Evolutionary conservation across 345 rosid species (phyloP).

Genomic region (Acer yangbiense): DNA sequence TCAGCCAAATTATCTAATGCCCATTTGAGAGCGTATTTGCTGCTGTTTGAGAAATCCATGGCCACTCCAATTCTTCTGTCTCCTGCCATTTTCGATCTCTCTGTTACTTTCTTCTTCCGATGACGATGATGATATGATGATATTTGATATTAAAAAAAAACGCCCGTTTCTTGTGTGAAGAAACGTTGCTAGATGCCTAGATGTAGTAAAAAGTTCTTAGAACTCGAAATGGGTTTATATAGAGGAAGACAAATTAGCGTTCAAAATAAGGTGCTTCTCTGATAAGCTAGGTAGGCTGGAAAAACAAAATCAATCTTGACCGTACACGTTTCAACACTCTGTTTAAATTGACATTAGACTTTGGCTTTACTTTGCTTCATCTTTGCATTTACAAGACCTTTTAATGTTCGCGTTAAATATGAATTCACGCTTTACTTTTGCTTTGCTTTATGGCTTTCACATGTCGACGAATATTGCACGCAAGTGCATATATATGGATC

Average conservation of each 20-base stretch:
- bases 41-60: constrained; percentile 90
- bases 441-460: neutral
- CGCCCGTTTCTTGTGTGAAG: neutral
- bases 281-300: neutral
- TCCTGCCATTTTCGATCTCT: constrained; percentile 46
- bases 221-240: neutral
- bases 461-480: neutral
- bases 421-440: neutral
- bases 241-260: neutral
- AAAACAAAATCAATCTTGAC: neutral
- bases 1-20: constrained; percentile 77
- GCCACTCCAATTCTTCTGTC: constrained; percentile 81
- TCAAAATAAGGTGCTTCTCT: neutral
- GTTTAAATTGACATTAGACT: neutral
- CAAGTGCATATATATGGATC: neutral
- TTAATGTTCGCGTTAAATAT: neutral
- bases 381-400: neutral
- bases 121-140: no score
- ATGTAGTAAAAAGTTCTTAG: neutral
- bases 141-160: neutral
- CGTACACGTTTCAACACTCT: constrained; percentile 7
- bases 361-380: neutral
- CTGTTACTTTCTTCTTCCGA: neutral
- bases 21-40: constrained; percentile 92
- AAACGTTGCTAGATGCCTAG: neutral